Evolutionary conservation across 345 rosid species (phyloP).

Genomic region (Barbarea vulgaris): DNA sequence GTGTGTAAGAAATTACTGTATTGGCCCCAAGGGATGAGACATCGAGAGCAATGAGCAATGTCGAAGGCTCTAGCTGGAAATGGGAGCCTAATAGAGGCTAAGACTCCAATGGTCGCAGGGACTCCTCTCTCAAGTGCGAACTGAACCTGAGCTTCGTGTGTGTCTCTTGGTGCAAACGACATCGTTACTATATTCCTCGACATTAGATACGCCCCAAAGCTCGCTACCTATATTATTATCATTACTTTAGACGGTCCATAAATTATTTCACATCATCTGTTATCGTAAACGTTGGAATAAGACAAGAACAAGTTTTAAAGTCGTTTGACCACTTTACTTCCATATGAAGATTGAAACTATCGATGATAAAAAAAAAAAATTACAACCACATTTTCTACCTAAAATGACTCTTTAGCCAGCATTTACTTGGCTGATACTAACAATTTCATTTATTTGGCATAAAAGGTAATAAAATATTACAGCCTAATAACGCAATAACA

Average conservation of each 20-base stretch:
- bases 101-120: constrained; percentile 81
- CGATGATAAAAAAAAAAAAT: constrained; percentile 2
- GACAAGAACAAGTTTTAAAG: neutral
- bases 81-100: constrained; percentile 89
- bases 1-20: constrained; percentile 46
- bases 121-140: constrained; percentile 94
- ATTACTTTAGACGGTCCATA: neutral
- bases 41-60: constrained; percentile 97
- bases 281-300: neutral
- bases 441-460: constrained; percentile 3
- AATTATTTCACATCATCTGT: neutral
- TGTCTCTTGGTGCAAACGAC: constrained; percentile 96
- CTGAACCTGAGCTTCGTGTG: constrained; percentile 94
- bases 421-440: constrained; percentile 8
- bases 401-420: constrained; percentile 3
- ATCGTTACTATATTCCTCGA: constrained; percentile 66
- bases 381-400: neutral
- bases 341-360: constrained; percentile 11
- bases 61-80: constrained; percentile 92
- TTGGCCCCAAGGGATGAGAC: constrained; percentile 90
- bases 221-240: constrained; percentile 70
- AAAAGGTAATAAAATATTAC: constrained; percentile 11
- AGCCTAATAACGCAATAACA: neutral
- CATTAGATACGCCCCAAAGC: constrained; percentile 86
- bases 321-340: constrained; percentile 30